These are phyloP conservation scores for Alternaria longipes DNA, from an alignment of 2,329 filamentous ascomycete species.

Conservation along the genomic window DNA sequence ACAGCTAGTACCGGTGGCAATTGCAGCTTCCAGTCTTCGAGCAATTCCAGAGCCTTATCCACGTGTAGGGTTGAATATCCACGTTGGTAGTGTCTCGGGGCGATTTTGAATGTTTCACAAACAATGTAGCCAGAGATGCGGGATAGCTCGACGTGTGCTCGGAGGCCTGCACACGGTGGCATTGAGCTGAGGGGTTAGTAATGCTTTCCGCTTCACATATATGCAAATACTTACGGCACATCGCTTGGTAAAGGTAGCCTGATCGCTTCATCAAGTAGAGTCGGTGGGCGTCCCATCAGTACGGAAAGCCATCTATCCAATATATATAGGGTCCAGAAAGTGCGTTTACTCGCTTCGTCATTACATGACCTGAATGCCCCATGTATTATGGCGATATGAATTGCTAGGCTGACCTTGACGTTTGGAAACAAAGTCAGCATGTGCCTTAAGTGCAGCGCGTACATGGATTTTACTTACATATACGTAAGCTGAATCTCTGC, in stretches of 20 bases:
- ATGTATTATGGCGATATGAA: constrained; percentile 39
- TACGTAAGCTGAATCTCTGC: constrained; percentile 39
- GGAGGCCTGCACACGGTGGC: constrained; percentile 34
- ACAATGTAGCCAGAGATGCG: constrained; percentile 37
- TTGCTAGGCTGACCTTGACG: constrained; percentile 25
- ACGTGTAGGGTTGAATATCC: constrained; percentile 19
- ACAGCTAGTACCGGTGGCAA: constrained; percentile 27
- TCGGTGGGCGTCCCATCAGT: constrained; percentile 39
- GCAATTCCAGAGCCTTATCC: constrained; percentile 32
- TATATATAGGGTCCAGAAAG: constrained; percentile 39
- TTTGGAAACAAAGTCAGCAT: not conserved
- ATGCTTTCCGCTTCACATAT: not conserved
- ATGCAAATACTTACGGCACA: constrained; percentile 27
- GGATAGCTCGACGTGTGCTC: constrained; percentile 36
- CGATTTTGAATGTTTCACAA: constrained; percentile 38
- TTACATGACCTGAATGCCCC: constrained; percentile 30
- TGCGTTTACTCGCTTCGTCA: constrained; percentile 33
- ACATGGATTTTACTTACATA: constrained; percentile 27
- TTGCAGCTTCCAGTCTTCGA: constrained; percentile 30
- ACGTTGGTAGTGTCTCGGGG: constrained; percentile 22
- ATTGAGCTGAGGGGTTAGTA: constrained; percentile 28
- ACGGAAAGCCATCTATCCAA: constrained; percentile 40
- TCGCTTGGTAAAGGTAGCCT: constrained; percentile 33
- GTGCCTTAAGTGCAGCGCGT: not conserved
- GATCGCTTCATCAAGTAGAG: constrained; percentile 38